These are phyloP conservation scores for Cyclotella atomus DNA, from an alignment of 108 stramenopile species.

Conservation along the genomic window DNA sequence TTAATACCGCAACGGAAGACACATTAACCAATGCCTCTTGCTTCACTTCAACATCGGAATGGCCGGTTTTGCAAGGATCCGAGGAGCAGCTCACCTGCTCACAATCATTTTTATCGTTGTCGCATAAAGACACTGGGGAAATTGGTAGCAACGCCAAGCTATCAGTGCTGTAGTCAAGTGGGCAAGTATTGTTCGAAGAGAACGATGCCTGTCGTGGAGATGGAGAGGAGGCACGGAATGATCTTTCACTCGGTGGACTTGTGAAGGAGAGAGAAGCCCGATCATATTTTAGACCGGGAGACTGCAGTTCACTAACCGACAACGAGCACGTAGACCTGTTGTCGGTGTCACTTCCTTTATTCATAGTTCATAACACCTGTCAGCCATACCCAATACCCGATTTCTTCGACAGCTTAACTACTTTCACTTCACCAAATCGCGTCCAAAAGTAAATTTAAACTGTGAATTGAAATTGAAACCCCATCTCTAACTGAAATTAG, in stretches of 20 bases:
- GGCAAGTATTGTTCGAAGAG: conserved; percentile 17
- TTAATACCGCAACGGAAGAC: neutral
- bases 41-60: neutral
- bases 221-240: neutral
- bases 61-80: neutral
- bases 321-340: no score
- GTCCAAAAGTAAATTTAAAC: no score
- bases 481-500: no score
- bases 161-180: conserved; percentile 30
- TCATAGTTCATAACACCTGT: no score
- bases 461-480: no score
- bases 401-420: no score
- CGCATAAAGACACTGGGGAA: conserved; percentile 22
- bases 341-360: no score
- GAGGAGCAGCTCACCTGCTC: no score
- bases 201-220: conserved; percentile 17
- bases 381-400: no score
- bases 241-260: neutral
- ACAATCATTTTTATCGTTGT: conserved; percentile 4
- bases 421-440: no score
- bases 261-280: conserved; percentile 1
- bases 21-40: neutral
- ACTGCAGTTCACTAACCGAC: no score
- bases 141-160: conserved; percentile 12
- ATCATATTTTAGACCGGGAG: no score